These are phyloP conservation scores for Aspergillus sp. DNA, from an alignment of 2,329 filamentous ascomycete species.

Conservation along the genomic window DNA sequence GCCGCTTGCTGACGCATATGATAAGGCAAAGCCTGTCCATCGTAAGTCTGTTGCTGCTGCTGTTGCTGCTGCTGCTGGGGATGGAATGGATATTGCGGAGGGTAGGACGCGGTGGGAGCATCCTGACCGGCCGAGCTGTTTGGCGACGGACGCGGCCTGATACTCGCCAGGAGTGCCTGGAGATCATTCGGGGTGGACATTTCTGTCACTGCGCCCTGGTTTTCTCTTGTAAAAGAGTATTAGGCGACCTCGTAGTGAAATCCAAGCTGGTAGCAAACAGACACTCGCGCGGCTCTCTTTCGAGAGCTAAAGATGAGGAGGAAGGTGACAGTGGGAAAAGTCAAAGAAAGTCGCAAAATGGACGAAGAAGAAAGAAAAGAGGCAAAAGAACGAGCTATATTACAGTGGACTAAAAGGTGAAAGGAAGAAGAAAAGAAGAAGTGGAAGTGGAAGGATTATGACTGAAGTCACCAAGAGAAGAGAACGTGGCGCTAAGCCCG, in stretches of 20 bases:
- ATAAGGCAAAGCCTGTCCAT: conserved; percentile 26
- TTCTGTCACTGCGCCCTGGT: conserved; percentile 23
- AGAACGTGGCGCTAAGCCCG: conserved; percentile 13
- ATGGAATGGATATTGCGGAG: conserved; percentile 22
- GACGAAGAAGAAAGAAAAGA: not conserved
- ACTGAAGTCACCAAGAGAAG: conserved; percentile 13
- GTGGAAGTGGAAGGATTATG: conserved; percentile 4
- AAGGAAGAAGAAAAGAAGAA: conserved; percentile 12
- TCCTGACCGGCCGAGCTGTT: conserved; percentile 26
- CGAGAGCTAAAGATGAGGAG: conserved; percentile 19
- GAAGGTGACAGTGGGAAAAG: conserved; percentile 1
- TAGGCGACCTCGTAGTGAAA: conserved; percentile 24
- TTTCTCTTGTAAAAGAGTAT: conserved; percentile 1
- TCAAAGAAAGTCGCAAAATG: conserved; percentile 1
- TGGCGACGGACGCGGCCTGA: conserved; percentile 36
- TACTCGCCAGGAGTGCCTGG: conserved; percentile 41
- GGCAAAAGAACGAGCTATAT: conserved; percentile 11
- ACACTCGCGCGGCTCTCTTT: conserved; percentile 27
- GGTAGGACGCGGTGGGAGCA: conserved; percentile 19
- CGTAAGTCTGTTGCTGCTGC: conserved; percentile 20
- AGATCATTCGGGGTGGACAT: conserved; percentile 43
- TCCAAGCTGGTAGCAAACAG: conserved; percentile 16
- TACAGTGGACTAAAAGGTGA: conserved; percentile 12
- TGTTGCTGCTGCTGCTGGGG: conserved; percentile 24
- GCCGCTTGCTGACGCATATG: conserved; percentile 14